phyloP scores from a whole-genome alignment of 805 yeast genomes.

The Ogataea parapolymorpha region DNA sequence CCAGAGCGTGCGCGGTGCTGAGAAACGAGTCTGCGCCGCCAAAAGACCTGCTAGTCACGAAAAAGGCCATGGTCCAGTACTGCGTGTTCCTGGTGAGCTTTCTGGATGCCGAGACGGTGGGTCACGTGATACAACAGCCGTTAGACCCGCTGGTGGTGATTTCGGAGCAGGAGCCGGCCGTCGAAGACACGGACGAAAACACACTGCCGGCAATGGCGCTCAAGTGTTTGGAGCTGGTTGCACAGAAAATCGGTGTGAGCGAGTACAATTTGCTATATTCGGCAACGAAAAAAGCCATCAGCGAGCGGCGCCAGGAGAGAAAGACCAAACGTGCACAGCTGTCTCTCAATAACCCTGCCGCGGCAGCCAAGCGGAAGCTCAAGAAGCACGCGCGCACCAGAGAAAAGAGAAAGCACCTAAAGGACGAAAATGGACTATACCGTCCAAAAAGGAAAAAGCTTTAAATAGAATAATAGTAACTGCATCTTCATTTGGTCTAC shows the following conservation, averaged over 20 bases:
- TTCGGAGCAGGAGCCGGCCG: conserved; percentile 33
- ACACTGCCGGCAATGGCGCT: conserved; percentile 37
- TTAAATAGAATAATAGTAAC: too few relatives aligned
- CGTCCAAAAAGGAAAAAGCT: conserved; percentile 54
- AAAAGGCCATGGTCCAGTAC: conserved; percentile 66
- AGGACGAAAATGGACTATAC: conserved; percentile 74
- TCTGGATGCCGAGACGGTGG: conserved; percentile 40
- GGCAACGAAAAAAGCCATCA: conserved; percentile 58
- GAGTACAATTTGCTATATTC: conserved; percentile 61
- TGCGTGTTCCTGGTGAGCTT: conserved; percentile 60
- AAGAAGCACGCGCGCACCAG: conserved; percentile 72
- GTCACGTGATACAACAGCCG: conserved; percentile 35
- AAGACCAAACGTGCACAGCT: conserved; percentile 70
- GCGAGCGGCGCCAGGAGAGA: conserved; percentile 68
- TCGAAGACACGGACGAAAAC: conserved; percentile 36
- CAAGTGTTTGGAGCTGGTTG: conserved; percentile 68
- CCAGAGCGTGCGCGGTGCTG: conserved; percentile 58
- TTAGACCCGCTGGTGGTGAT: conserved; percentile 31
- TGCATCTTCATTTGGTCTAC: too few relatives aligned
- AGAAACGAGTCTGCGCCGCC: conserved; percentile 59
- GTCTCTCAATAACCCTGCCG: conserved; percentile 75
- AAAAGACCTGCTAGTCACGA: conserved; percentile 54
- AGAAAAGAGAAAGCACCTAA: conserved; percentile 71
- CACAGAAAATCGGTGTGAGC: conserved; percentile 66
- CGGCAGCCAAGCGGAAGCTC: conserved; percentile 73